Base-by-base conservation (phyloP, 1,284 basidiomycete genomes). In the Leccinum subrobustum region DNA sequence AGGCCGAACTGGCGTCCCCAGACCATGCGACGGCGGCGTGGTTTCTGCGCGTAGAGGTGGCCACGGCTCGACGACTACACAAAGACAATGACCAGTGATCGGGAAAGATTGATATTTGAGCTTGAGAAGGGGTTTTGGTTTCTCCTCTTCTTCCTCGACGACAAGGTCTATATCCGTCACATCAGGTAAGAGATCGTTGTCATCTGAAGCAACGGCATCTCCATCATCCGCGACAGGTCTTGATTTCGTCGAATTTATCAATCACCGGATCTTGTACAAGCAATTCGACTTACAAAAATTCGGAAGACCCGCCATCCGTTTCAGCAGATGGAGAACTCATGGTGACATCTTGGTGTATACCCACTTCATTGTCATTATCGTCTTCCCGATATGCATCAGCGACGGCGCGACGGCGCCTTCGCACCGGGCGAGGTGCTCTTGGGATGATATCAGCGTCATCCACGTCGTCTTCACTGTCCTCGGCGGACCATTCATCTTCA, bases 31-130 rank as follows among this genome's bases (percentile, higher is more conserved):
- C 29, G 76, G 73, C 0, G 74, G 73, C 53, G 75, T 76, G 3
- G 79, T 68, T 37, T 68, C 69, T 3, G 75, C 67, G 35, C 78
- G 80, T 52, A 85, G 69, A 16, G 81, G 75, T 4, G 88, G 87
- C 79, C 86, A 91, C 16, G 90, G 91, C 70, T 92, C 90, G 18
- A 91, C 84, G 27, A 92, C 86, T 29, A 92, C 81, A 67, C 88
- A 92, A 23, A 92, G 79, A 70, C 87, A 91, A 56, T 83, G 82
- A 0, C 84, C 86, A 59, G 82, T 81, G 59, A 91, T 85, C 56
- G 75, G 79, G 71, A 91, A 91, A 12, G 86, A 86, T 65, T 83
- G 81, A 64, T 89, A 92, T 59, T 74, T 80, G 23, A 92, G 79
- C 58, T 83, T 80, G 51, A 92, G 76, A 23, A 81, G 67, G 2